Conservation (phyloP, 805 yeast genomes). For the Wickerhamiella nectarea region DNA sequence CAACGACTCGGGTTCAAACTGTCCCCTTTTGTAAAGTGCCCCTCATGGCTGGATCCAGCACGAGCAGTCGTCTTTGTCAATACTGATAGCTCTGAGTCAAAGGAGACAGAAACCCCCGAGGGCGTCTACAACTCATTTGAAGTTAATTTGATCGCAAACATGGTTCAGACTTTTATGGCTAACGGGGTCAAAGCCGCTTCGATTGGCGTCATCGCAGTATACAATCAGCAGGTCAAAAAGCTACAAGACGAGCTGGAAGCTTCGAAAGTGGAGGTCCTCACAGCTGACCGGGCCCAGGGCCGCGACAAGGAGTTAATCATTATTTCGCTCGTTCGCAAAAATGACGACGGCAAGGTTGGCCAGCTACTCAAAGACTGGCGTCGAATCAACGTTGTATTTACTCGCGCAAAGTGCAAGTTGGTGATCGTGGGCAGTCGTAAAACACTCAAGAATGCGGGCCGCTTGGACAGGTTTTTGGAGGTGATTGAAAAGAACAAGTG, state of each 20-base stretch:
- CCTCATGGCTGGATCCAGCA: conserved; percentile 35
- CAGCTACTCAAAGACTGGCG: conserved; percentile 78
- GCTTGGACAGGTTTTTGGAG: conserved; percentile 46
- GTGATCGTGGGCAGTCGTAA: conserved; percentile 66
- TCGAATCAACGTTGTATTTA: conserved; percentile 85
- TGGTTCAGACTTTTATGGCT: conserved; percentile 32
- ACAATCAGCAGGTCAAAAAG: conserved; percentile 62
- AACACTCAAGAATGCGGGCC: conserved; percentile 41
- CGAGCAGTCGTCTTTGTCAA: conserved; percentile 61
- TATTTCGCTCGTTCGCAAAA: conserved; percentile 79
- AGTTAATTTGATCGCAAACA: conserved; percentile 46
- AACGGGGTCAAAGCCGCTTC: conserved; percentile 37
- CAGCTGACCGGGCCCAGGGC: conserved; percentile 95
- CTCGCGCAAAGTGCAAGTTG: conserved; percentile 75
- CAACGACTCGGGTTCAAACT: conserved; percentile 36
- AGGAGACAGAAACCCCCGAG: conserved; percentile 37
- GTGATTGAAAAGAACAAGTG: conserved; percentile 45
- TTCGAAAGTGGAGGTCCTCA: conserved; percentile 52
- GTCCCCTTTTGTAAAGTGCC: not conserved
- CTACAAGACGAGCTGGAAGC: conserved; percentile 25
- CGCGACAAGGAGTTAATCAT: conserved; percentile 86
- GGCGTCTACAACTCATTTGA: conserved; percentile 64
- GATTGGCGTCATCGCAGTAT: conserved; percentile 83
- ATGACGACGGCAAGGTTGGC: conserved; percentile 52
- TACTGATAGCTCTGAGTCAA: conserved; percentile 49